A percentile compares a stretch with the other conserved stretches of the same genome.
phyloP scores from a whole-genome alignment of 2,329 filamentous ascomycete species.

The Niveomyces coronatus region DNA sequence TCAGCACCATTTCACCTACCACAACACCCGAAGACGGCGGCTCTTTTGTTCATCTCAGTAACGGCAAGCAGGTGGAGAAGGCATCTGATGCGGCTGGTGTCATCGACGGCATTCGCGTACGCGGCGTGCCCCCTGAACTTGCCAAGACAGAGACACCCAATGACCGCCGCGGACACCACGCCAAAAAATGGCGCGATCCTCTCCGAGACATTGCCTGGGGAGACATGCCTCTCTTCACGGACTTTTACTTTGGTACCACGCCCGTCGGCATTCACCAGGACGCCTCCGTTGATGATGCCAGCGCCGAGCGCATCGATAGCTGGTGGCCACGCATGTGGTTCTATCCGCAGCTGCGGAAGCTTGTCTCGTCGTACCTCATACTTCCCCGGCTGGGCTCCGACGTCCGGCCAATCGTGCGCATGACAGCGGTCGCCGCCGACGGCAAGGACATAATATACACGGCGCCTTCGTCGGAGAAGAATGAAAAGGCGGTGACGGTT shows the following conservation, averaged over 20 bases:
- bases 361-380: constrained; percentile 19
- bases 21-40: constrained; percentile 28
- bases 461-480: constrained; percentile 6
- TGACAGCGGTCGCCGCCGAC: not conserved
- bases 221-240: constrained; percentile 24
- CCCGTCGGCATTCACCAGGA: constrained; percentile 29
- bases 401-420: constrained; percentile 15
- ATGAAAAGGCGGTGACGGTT: constrained; percentile 9
- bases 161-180: not conserved
- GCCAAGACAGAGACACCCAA: not conserved
- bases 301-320: constrained; percentile 20
- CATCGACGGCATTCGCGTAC: constrained; percentile 18
- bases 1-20: constrained; percentile 25
- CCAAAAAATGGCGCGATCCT: constrained; percentile 7
- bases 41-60: constrained; percentile 21
- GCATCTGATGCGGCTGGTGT: constrained; percentile 22
- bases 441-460: constrained; percentile 16
- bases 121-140: constrained; percentile 20
- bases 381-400: constrained; percentile 9
- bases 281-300: constrained; percentile 23
- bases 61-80: constrained; percentile 14
- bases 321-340: constrained; percentile 30
- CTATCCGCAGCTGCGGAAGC: constrained; percentile 20
- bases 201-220: constrained; percentile 19
- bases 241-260: constrained; percentile 26